Evolutionary conservation across 345 rosid species (phyloP).

Genomic region (Arabidopsis arenosa): DNA sequence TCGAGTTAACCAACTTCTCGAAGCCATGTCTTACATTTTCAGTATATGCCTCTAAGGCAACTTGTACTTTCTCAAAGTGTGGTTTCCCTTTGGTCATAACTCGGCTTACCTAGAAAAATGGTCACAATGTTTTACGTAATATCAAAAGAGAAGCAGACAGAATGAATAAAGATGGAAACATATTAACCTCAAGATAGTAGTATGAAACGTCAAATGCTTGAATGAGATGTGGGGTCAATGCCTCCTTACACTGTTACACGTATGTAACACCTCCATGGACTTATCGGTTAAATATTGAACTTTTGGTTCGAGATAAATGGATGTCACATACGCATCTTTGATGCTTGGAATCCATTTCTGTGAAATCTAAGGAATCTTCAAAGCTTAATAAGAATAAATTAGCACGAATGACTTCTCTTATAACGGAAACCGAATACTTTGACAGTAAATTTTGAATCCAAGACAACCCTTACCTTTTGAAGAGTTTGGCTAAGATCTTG

Average conservation of each 20-base stretch:
- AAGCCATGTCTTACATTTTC: slow-evolving; percentile 24
- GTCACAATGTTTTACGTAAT: background rate
- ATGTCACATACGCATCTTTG: slow-evolving; percentile 35
- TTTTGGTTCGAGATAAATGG: slow-evolving; percentile 33
- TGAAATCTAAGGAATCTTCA: background rate
- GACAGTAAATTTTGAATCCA: too few species aligned
- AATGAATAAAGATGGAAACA: slow-evolving; percentile 14
- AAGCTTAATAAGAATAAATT: too few species aligned
- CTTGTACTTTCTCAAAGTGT: slow-evolving; percentile 32
- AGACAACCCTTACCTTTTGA: slow-evolving; percentile 46
- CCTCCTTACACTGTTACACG: slow-evolving; percentile 34
- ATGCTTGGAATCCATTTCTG: slow-evolving; percentile 48
- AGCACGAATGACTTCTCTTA: background rate
- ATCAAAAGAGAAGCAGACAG: background rate
- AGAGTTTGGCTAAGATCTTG: slow-evolving; percentile 42
- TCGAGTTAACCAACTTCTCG: slow-evolving; percentile 26
- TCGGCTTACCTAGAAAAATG: slow-evolving; percentile 41
- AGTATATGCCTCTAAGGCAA: slow-evolving; percentile 42
- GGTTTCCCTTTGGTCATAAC: slow-evolving; percentile 35
- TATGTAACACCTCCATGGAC: slow-evolving; percentile 37
- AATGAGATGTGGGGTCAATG: slow-evolving; percentile 35
- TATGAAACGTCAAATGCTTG: slow-evolving; percentile 22
- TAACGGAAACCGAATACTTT: background rate
- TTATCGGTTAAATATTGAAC: slow-evolving; percentile 36
- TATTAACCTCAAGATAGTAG: slow-evolving; percentile 44